phyloP scores from a whole-genome alignment of 2,329 filamentous ascomycete genomes.

The Arachnopeziza araneosa region DNA sequence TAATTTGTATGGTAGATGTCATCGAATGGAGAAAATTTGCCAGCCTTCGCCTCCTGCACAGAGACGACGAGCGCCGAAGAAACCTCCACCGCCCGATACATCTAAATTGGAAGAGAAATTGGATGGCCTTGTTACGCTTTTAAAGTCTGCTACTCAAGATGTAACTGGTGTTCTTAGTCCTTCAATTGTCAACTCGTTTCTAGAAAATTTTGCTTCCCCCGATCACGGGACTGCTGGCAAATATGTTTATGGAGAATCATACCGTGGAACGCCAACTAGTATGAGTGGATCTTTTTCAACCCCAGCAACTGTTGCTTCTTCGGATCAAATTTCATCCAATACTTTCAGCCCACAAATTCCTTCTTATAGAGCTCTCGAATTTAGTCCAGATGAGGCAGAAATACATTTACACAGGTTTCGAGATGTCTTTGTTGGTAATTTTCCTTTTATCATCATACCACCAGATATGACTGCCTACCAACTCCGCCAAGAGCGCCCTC shows the following conservation, averaged over 20 bases:
- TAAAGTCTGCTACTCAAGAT: not conserved
- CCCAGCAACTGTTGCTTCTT: not conserved
- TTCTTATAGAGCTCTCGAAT: not conserved
- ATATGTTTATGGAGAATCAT: too few species aligned
- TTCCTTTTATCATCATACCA: conserved; percentile 7
- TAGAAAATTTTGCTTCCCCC: not conserved
- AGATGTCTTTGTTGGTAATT: conserved; percentile 2
- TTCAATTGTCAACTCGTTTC: not conserved
- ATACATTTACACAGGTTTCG: conserved; percentile 5
- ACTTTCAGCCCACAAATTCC: not conserved
- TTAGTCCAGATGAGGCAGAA: conserved; percentile 1
- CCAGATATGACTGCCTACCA: conserved; percentile 4
- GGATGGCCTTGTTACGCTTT: not conserved
- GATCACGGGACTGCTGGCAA: not conserved
- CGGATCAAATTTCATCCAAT: too few species aligned
- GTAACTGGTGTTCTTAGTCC: not conserved
- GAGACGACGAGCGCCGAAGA: not conserved
- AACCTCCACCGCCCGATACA: not conserved
- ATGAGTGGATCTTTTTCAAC: not conserved
- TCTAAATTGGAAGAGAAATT: conserved; percentile 7
- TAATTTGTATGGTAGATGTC: not conserved
- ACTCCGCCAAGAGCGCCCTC: conserved; percentile 9
- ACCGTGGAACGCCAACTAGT: too few species aligned
- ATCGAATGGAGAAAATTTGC: conserved; percentile 8
- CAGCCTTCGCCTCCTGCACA: conserved; percentile 7